Evolutionary conservation across 768 basidiomycete genomes (phyloP), one percentile per base, ranked within the genome.

Genomic region (Russula foetens): DNA sequence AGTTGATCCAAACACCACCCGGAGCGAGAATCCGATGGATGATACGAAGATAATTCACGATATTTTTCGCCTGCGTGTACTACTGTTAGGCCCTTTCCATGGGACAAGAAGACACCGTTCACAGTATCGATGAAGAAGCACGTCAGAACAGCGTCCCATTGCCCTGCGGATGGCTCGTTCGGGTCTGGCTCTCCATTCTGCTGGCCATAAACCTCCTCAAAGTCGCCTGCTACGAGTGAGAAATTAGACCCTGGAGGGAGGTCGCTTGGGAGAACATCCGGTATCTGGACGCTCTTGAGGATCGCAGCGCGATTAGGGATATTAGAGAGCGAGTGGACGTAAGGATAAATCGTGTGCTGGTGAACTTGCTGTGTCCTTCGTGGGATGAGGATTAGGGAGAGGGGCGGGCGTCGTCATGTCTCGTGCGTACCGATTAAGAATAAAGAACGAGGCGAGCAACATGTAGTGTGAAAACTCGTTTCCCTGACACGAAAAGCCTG

Each of bases 51-150:
- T 95, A 98, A 60, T 88, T 89, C 19, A 96, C 82, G 35, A 98
- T 84, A 69, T 98, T 96, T 68, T 94, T 89, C 1, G 93, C 92
- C 90, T 94, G 39, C 45, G 14, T 23, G 21, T 29, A 7, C 21
- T 28, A 54, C 49, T 43, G 39, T 46, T 44, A 55, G 49, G 4
- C 8, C 24, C 26, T 29, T n/a, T 46, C 23, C 28, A 19, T 52
- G 35, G 17, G 17, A 19, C n/a, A 24, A 53, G 19, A 57, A 8
- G 17, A 56, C 33, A 33, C 7, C 1, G 67, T 81, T 63, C 66
- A 92, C 93, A 4, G 94, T 97, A 69, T 99, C 95, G 52, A 98
- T 86, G 77, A 98, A 98, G 79, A 98, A 98, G 70, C 93, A 98
- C 1, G 94, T 98, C 64, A 97, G 72, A 7, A 98, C 80, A 0